Evolutionary conservation across 225 moss, liverwort and hornwort species (phyloP).

Genomic region (Rhytidiadelphus loreus): DNA sequence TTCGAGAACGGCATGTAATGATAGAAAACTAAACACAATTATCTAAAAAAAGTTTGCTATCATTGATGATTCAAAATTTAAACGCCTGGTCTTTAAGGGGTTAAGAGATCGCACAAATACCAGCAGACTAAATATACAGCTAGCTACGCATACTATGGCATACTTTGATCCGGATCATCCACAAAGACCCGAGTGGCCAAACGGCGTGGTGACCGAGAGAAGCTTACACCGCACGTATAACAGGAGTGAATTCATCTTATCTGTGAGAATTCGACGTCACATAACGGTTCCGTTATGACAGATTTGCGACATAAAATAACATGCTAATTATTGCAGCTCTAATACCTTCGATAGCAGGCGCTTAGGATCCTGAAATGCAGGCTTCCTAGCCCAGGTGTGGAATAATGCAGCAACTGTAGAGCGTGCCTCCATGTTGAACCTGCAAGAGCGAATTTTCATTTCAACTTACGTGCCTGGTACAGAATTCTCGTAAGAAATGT

Average conservation of each 20-base stretch:
- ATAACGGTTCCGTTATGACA: background rate
- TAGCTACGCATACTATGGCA: background rate
- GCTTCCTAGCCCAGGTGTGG: slow-evolving; percentile 89
- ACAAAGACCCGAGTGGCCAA: background rate
- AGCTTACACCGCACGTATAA: background rate
- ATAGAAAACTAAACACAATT: background rate
- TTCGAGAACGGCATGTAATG: background rate
- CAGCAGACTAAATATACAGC: background rate
- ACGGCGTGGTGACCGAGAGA: background rate
- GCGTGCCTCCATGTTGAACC: slow-evolving; percentile 69
- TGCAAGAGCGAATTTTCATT: slow-evolving; percentile 3
- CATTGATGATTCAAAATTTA: background rate
- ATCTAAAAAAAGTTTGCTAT: background rate
- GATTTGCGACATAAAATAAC: background rate
- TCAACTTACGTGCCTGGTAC: background rate
- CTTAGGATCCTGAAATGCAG: slow-evolving; percentile 76
- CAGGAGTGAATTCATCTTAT: background rate
- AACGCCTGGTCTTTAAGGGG: background rate
- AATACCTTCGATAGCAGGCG: slow-evolving; percentile 79
- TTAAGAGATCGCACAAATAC: background rate
- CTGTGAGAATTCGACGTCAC: background rate
- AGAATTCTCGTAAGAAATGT: background rate
- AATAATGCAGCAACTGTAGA: slow-evolving; percentile 75
- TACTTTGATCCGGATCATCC: background rate
- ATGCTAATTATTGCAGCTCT: background rate